Base-by-base conservation (phyloP, 805 yeast genomes). In the Candida alai region DNA sequence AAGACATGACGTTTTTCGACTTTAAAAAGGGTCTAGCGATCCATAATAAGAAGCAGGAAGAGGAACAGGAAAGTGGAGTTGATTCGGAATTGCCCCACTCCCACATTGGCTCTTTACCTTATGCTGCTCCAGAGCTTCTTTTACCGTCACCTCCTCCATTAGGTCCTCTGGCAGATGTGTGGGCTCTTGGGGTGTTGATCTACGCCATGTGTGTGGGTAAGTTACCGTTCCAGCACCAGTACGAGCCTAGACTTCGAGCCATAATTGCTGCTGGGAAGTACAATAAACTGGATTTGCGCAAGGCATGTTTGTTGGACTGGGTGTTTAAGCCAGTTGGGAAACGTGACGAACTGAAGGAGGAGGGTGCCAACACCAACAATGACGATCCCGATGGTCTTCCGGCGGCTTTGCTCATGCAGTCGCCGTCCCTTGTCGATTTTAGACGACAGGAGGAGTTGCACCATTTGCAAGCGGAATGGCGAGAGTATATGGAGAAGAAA, bases 51-150 rank as follows among this genome's bases (percentile, higher is more conserved):
- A 19, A 29, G 3, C 24, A 29, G 11, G 3, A 8, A 11, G n/a
- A 21, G 9, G 10, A 10, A 9, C 24, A n/a, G 10, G 25, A 35
- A 12, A 24, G 22, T 43, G 55, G 44, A 16, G 52, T 58, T 14
- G 69, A 66, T 33, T 52, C 69, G 7, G 64, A 63, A 20, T 52
- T 71, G 21, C 85, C 85, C 1, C 83, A 78, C 51, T 62, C 76
- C 15, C 82, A 80, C 45, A 84, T 86, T 31, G 97, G 97, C 0
- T 88, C 96, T 1, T 65, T 89, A 20, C 96, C 97, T 0, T 89
- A 87, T 54, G 95, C 96, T 0, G 76, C 95, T 0, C 97, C 97
- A 0, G 96, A 89, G 52, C 65, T 87, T 12, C 60, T 88, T 25
- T 62, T 65, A 25, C 80, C 84, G 1, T 67, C 68, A 28, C 84